Evolutionary conservation across 2,329 filamentous ascomycete genomes (phyloP).

Genomic region (Periconia digitata): DNA sequence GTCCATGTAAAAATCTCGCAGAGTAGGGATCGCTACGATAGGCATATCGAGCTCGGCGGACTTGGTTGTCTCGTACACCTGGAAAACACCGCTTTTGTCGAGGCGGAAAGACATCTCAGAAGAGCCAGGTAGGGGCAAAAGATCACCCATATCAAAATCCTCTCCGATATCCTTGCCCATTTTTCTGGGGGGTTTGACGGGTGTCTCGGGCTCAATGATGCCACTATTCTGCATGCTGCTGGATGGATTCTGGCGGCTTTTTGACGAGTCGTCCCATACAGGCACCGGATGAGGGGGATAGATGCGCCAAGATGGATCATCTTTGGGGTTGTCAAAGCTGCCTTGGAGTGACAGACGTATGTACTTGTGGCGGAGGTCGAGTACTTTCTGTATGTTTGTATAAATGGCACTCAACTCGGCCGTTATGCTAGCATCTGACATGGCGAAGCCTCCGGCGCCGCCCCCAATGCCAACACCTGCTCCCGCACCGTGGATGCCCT

Average conservation of each 20-base stretch:
- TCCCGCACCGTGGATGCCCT: conserved; percentile 60
- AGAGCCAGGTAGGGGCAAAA: conserved; percentile 70
- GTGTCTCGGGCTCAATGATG: conserved; percentile 33
- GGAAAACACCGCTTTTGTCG: conserved; percentile 84
- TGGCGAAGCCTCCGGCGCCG: conserved; percentile 64
- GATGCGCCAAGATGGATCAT: conserved; percentile 79
- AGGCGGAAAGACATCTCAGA: conserved; percentile 75
- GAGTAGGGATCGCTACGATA: conserved; percentile 80
- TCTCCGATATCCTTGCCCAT: conserved; percentile 88
- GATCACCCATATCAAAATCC: conserved; percentile 82
- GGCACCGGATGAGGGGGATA: conserved; percentile 92
- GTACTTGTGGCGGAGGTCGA: conserved; percentile 87
- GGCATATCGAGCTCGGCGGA: conserved; percentile 66
- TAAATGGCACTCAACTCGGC: conserved; percentile 85
- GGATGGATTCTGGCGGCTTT: conserved; percentile 44
- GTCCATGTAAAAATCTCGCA: conserved; percentile 95
- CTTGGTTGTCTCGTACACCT: conserved; percentile 76
- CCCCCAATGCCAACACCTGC: conserved; percentile 63
- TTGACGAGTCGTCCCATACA: conserved; percentile 71
- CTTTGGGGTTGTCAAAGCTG: conserved; percentile 82
- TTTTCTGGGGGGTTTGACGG: conserved; percentile 65
- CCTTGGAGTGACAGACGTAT: conserved; percentile 82
- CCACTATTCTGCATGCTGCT: conserved; percentile 44
- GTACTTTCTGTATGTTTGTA: conserved; percentile 83
- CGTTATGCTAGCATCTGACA: conserved; percentile 77